Evolutionary conservation across 2,329 filamentous ascomycete genomes (phyloP).

Genomic region (Pestalotiopsis sp.): DNA sequence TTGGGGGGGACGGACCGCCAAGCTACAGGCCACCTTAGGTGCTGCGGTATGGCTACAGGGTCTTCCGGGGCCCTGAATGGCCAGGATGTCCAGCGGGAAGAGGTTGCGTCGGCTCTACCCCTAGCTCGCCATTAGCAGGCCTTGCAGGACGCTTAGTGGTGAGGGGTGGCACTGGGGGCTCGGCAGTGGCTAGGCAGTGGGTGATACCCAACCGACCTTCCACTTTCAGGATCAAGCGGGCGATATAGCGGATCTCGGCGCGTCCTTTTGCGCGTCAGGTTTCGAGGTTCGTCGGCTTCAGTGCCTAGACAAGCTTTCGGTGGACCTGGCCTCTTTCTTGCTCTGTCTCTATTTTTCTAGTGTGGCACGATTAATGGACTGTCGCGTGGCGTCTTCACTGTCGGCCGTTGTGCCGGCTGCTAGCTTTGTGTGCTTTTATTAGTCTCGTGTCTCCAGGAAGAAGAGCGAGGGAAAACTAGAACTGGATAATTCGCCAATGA

Average conservation of each 20-base stretch:
- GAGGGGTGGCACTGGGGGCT: not conserved
- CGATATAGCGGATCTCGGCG: not conserved
- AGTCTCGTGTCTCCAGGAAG: too few species aligned
- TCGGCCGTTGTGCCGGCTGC: not conserved
- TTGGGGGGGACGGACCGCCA: not conserved
- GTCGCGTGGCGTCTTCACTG: not conserved
- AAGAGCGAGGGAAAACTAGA: too few species aligned
- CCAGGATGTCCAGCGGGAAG: constrained; percentile 4
- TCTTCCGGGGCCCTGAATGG: not conserved
- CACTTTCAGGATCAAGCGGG: not conserved
- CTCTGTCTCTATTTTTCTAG: not conserved
- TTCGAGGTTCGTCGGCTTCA: not conserved
- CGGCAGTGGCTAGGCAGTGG: not conserved
- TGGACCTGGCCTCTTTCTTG: not conserved
- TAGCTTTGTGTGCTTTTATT: not conserved
- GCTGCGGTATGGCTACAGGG: not conserved
- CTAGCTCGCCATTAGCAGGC: not conserved
- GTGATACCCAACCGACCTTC: constrained; percentile 7
- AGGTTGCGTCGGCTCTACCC: constrained; percentile 5
- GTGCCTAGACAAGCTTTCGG: not conserved
- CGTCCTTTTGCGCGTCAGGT: not conserved
- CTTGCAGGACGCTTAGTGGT: not conserved
- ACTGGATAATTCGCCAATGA: too few species aligned
- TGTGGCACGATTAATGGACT: not conserved
- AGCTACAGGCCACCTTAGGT: not conserved